Conservation (phyloP, 768 basidiomycete genomes). For the Serendipita sp. region DNA sequence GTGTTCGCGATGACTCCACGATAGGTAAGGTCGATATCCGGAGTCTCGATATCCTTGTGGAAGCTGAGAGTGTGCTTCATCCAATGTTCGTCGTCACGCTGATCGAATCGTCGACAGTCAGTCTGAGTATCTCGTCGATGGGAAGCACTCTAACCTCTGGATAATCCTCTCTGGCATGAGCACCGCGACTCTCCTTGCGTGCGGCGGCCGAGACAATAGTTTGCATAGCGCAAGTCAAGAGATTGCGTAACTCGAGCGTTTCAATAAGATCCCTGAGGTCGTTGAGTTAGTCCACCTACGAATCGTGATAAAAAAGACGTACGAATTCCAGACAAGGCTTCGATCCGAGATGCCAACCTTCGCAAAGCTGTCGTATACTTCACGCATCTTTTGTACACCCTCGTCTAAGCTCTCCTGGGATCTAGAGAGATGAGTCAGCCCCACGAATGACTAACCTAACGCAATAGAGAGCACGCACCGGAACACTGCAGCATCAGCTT, state of each 20-base stretch:
- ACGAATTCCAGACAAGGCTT: slow-evolving; percentile 99
- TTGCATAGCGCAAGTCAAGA: slow-evolving; percentile 88
- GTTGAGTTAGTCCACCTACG: neutral
- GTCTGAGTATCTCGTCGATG: neutral
- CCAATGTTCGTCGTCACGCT: slow-evolving; percentile 89
- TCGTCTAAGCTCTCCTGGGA: slow-evolving; percentile 81
- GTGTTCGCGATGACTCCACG: slow-evolving; percentile 72
- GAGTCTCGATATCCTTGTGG: slow-evolving; percentile 58
- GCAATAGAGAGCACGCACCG: slow-evolving; percentile 28
- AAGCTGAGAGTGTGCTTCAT: slow-evolving; percentile 85
- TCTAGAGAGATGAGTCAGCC: slow-evolving; percentile 22
- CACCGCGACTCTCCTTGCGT: slow-evolving; percentile 94
- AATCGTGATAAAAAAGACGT: slow-evolving; percentile 18
- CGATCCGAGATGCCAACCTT: slow-evolving; percentile 94
- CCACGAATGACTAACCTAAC: neutral
- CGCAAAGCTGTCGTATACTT: slow-evolving; percentile 77
- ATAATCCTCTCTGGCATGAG: slow-evolving; percentile 95
- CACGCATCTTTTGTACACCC: slow-evolving; percentile 72
- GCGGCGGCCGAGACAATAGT: slow-evolving; percentile 87
- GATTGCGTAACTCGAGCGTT: slow-evolving; percentile 90
- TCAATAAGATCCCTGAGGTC: slow-evolving; percentile 74
- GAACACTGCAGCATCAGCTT: slow-evolving; percentile 95
- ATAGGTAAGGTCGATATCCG: slow-evolving; percentile 80
- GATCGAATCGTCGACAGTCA: neutral
- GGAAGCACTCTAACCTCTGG: slow-evolving; percentile 52